Percentiles rank a stretch among this genome's conserved stretches.
These are phyloP conservation scores for Mimosa bimucronata DNA, from an alignment of 306 rosid species.

Conservation along the genomic window DNA sequence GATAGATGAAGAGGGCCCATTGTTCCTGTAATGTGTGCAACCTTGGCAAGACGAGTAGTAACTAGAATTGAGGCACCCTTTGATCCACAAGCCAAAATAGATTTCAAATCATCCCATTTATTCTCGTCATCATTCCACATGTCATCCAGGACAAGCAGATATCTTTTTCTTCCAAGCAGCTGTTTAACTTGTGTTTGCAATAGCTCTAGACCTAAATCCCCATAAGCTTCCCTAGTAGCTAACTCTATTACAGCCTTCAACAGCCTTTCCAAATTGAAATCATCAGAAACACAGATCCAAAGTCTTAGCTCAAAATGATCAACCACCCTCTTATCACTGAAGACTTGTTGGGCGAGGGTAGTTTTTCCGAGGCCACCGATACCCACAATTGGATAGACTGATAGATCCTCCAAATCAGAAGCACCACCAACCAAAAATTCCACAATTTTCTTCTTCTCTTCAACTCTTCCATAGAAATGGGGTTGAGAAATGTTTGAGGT, in stretches of 20 bases:
- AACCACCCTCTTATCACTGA: neutral
- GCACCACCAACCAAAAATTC: neutral
- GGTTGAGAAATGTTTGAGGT: neutral
- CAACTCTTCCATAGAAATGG: constrained; percentile 34
- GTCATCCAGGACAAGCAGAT: constrained; percentile 52
- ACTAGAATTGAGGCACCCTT: constrained; percentile 46
- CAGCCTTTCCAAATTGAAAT: constrained; percentile 30
- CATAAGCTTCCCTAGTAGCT: neutral
- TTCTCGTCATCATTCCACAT: constrained; percentile 48
- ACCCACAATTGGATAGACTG: constrained; percentile 10
- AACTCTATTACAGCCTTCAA: constrained; percentile 23
- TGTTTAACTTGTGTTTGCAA: constrained; percentile 4
- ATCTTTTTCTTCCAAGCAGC: constrained; percentile 15
- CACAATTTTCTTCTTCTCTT: neutral
- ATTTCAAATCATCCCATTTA: constrained; percentile 41
- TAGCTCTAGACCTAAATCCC: neutral
- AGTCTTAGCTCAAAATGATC: neutral
- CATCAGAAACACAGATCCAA: neutral
- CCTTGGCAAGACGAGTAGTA: constrained; percentile 38
- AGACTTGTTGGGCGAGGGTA: constrained; percentile 10
- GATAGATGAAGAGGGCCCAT: constrained; percentile 6
- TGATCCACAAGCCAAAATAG: constrained; percentile 37
- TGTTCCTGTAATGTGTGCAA: constrained; percentile 39
- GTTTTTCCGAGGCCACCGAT: constrained; percentile 29
- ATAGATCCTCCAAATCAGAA: neutral